phyloP scores from a whole-genome alignment of 768 basidiomycete genomes.

The Roridomyces roridus region DNA sequence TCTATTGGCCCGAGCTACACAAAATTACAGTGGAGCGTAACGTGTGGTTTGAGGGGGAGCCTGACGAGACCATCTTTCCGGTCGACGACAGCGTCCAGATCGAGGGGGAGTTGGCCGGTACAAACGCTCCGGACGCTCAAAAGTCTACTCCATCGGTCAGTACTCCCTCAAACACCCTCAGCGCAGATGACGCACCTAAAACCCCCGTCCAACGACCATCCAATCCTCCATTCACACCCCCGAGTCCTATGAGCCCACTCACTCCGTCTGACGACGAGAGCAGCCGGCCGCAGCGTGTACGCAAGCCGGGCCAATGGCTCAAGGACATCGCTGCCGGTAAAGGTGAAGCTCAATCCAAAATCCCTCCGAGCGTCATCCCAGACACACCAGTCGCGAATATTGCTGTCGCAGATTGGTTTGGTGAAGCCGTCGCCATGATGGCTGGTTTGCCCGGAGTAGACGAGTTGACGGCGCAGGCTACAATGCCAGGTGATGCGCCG shows the following conservation, averaged over 20 bases:
- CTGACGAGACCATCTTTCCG: not conserved
- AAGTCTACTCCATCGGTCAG: not conserved
- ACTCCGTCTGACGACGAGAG: too few species aligned
- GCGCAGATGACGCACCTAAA: not conserved
- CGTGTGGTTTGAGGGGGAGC: conserved; percentile 15
- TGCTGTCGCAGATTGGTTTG: not conserved
- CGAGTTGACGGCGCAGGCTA: not conserved
- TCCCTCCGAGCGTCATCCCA: not conserved
- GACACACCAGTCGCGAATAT: not conserved
- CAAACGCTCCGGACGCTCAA: not conserved
- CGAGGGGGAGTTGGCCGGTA: conserved; percentile 17
- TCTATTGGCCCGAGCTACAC: conserved; percentile 27
- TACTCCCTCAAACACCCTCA: not conserved
- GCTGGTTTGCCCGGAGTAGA: not conserved
- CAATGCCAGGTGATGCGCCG: not conserved
- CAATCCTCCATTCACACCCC: not conserved
- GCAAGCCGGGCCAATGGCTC: not conserved
- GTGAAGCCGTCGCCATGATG: not conserved
- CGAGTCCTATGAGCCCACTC: not conserved
- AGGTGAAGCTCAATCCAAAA: not conserved
- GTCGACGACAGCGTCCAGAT: conserved; percentile 16
- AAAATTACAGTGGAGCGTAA: conserved; percentile 22
- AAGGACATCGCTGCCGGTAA: too few species aligned
- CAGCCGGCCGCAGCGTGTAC: not conserved
- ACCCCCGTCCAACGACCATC: not conserved